These are phyloP conservation scores for Ogataea wickerhamii DNA, from an alignment of 805 yeast species.

Conservation along the genomic window DNA sequence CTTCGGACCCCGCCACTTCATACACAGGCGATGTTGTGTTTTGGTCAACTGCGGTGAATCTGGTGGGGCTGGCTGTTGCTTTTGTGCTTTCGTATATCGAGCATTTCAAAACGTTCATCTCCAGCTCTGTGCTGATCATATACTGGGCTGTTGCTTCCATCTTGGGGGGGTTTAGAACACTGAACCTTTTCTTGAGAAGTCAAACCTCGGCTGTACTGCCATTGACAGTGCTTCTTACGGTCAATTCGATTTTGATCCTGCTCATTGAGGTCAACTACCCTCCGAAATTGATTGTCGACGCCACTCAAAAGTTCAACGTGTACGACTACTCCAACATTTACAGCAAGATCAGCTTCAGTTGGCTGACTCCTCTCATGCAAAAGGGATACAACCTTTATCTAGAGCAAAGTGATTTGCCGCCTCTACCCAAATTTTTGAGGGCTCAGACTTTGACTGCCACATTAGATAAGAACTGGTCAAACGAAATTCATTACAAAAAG, in stretches of 20 bases:
- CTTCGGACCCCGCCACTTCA: conserved; percentile 24
- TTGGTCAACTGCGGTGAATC: conserved; percentile 31
- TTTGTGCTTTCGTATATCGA: conserved; percentile 65
- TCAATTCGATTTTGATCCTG: conserved; percentile 41
- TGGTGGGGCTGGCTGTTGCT: conserved; percentile 48
- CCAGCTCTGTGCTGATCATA: conserved; percentile 64
- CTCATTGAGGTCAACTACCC: conserved; percentile 42
- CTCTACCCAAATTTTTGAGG: conserved; percentile 64
- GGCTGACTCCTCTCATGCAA: conserved; percentile 60
- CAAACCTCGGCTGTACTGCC: conserved; percentile 31
- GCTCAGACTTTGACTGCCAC: conserved; percentile 47
- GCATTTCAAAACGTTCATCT: conserved; percentile 58
- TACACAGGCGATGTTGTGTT: conserved; percentile 26
- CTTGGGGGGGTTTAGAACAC: conserved; percentile 43
- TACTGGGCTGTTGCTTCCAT: conserved; percentile 67
- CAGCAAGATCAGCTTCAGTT: conserved; percentile 49
- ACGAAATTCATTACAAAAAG: conserved; percentile 37
- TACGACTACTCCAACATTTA: conserved; percentile 47
- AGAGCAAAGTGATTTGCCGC: conserved; percentile 64
- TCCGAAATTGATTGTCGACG: conserved; percentile 30
- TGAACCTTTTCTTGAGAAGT: conserved; percentile 39
- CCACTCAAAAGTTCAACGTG: conserved; percentile 40
- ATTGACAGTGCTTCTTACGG: conserved; percentile 21
- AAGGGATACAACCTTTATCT: conserved; percentile 47
- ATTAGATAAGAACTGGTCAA: conserved; percentile 59